These are phyloP conservation scores for Pleurotus sapidus DNA, from an alignment of 768 basidiomycete species.

Conservation along the genomic window DNA sequence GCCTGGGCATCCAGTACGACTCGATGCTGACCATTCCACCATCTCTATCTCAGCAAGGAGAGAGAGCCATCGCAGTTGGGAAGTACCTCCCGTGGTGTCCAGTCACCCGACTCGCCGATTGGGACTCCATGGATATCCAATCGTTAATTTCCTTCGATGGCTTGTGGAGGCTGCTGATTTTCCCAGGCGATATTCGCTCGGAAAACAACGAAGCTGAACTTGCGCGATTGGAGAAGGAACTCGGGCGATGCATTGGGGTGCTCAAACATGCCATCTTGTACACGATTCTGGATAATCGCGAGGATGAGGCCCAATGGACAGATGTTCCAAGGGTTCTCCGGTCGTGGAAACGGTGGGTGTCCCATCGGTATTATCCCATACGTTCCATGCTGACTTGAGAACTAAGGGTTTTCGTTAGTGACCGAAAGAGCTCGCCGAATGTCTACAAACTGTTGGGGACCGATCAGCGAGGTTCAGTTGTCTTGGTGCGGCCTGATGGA, in stretches of 20 bases:
- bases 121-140: conserved; percentile 14
- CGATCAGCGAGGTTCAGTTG: background rate
- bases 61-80: background rate
- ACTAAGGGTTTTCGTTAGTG: background rate
- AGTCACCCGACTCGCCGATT: conserved; percentile 11
- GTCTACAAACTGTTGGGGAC: background rate
- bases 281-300: background rate
- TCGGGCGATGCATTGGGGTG: background rate
- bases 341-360: background rate
- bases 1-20: conserved; percentile 10
- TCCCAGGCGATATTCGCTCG: conserved; percentile 11
- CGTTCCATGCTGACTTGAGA: background rate
- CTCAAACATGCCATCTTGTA: background rate
- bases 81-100: conserved; percentile 7
- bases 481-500: background rate
- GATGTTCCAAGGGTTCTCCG: background rate
- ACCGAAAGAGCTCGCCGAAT: background rate
- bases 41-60: background rate
- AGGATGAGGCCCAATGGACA: background rate
- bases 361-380: background rate
- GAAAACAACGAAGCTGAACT: background rate
- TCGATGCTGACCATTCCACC: background rate
- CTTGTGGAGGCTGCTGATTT: conserved; percentile 13
- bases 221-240: background rate
- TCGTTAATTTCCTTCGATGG: conserved; percentile 13